Conservation (phyloP, 192 early-diverging fungal species). For the Umbelopsis isabellina region DNA sequence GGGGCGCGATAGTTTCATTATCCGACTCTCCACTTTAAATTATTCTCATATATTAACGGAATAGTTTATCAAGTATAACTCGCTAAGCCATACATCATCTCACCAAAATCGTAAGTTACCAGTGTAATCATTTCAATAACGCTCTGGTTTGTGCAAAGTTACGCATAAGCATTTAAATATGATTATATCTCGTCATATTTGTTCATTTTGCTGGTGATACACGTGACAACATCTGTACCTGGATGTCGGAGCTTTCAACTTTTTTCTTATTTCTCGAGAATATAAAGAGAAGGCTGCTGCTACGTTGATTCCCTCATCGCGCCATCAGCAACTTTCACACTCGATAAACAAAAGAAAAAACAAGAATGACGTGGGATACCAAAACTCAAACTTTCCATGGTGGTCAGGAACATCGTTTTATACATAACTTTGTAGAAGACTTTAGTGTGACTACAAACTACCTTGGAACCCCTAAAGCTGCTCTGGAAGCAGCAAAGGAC, state of each 20-base stretch:
- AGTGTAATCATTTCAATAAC: no score
- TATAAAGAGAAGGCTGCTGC: background rate
- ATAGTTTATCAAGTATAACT: no score
- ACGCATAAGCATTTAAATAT: background rate
- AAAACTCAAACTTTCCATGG: conserved; percentile 89
- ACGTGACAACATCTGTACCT: conserved; percentile 15
- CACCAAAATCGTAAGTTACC: no score
- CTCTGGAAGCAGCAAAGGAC: conserved; percentile 72
- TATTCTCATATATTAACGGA: no score
- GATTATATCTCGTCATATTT: background rate
- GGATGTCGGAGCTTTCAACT: background rate
- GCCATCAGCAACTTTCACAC: background rate
- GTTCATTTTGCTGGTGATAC: background rate
- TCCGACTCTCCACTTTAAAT: no score
- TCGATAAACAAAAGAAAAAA: no score
- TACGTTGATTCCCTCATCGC: background rate
- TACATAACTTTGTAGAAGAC: conserved; percentile 90
- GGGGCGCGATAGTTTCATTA: no score
- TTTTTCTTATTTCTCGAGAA: conserved; percentile 1
- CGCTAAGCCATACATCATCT: no score
- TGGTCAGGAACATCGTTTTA: conserved; percentile 81
- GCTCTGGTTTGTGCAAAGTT: no score
- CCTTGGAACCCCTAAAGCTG: conserved; percentile 77
- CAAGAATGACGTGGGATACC: conserved; percentile 67
- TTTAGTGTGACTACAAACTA: conserved; percentile 92